Percentiles rank a stretch among this genome's conserved stretches.
phyloP scores from a whole-genome alignment of 768 basidiomycete genomes.

The Amyloporia xantha region DNA sequence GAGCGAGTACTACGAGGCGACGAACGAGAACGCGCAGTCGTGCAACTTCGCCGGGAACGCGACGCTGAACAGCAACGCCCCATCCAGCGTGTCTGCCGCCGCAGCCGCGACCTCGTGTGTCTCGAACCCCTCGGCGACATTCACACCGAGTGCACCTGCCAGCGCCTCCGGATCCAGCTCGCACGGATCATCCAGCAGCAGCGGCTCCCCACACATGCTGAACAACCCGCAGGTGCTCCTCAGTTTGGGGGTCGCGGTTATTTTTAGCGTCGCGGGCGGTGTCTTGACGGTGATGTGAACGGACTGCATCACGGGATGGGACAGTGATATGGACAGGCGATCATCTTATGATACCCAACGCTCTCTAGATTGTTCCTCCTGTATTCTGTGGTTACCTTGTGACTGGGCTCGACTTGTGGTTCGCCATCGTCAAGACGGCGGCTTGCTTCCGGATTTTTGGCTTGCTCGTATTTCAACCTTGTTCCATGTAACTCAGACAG shows the following conservation, averaged over 20 bases:
- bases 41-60: constrained; percentile 86
- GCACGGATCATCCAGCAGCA: constrained; percentile 1
- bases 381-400: too few species aligned
- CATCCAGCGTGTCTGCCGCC: constrained; percentile 42
- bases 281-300: constrained; percentile 17
- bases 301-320: not conserved
- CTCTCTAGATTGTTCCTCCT: too few species aligned
- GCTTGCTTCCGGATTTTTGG: too few species aligned
- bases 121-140: constrained; percentile 53
- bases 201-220: constrained; percentile 1
- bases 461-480: too few species aligned
- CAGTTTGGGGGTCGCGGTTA: constrained; percentile 13
- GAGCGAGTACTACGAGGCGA: constrained; percentile 67
- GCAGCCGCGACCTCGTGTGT: constrained; percentile 63
- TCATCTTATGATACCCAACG: too few species aligned
- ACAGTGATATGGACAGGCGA: too few species aligned
- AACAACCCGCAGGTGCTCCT: constrained; percentile 9
- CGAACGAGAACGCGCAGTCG: constrained; percentile 47
- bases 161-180: constrained; percentile 7
- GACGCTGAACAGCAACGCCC: constrained; percentile 49
- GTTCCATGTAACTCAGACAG: too few species aligned
- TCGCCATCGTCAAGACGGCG: too few species aligned
- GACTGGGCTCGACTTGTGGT: too few species aligned
- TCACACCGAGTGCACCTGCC: constrained; percentile 49
- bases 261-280: constrained; percentile 17